Evolutionary conservation across 257 asterid species (phyloP), one percentile per base, ranked within the genome.

Genomic region (Dorcoceras hygrometricum): DNA sequence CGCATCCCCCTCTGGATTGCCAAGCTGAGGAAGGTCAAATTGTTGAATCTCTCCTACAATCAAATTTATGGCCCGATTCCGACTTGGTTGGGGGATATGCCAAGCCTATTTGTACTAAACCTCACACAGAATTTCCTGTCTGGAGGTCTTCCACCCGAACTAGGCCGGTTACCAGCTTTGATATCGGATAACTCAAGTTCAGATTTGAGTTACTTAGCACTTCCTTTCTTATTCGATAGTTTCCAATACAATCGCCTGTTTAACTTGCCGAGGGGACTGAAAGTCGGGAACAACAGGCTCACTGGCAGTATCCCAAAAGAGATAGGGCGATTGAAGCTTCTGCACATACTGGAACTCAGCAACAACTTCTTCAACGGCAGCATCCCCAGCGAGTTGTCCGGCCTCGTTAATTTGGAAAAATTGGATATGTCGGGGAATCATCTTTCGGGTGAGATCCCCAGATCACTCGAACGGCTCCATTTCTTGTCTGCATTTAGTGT

Each of bases 401-500:
- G 27, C 11, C 84, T 85, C 2, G 74, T 71, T 11, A 75, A 73
- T 54, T 61, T 85, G 65, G 74, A 68, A 68, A 36, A 8, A 18
- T 24, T 74, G 66, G 73, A 74, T 51, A 43, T 74, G 36, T 63
- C 79, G n/a, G 53, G 23, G 1, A 75, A 75, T 43, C 34, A 69
- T 51, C 70, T 75, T 6, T 11, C 11, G 0, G 88, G 91, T 0
- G 59, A 62, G 81, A 82, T 85, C 8, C 91, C 91, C 4, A 68
- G 50, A 31, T 70, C 85, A 18, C 61, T 85, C 6, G 63, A 62
- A 6, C 5, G 46, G 54, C 82, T 85, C 5, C 76, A 76, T 59
- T 85, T 85, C 82, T 57, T 85, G 73, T 85, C 91, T 0, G 59
- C 53, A 0, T 85, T 85, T 66, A 80, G 74, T 53, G 89, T 85